Base-by-base conservation (phyloP, 2,329 filamentous ascomycete genomes). In the Aspergillus neoniger region DNA sequence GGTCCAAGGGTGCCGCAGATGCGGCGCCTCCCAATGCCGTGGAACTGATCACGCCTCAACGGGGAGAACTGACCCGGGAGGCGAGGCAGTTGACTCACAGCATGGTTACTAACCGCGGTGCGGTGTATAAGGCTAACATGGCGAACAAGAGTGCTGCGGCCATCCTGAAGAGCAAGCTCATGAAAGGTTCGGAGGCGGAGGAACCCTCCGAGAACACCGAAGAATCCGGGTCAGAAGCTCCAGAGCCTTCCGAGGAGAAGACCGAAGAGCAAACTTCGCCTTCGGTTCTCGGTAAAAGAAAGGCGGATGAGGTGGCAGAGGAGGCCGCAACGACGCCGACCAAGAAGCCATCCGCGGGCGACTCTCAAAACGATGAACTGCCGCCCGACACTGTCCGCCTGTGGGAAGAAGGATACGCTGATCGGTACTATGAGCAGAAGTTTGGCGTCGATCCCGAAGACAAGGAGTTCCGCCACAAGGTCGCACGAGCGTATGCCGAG, bases 361-460 rank as follows among this genome's bases (percentile, higher is more conserved):
- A 44, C 14, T 75, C 81, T 43, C 78, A 84, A 19, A 78, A 81
- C 12, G 87, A 89, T 57, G 88, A 88, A 43, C 84, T 85, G 17
- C 86, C 90, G 2, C 82, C 87, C 62, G 95, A 99, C 72, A 91
- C 88, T 17, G 91, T 99, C 55, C 87, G 89, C 61, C 82, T 99
- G 12, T 99, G 95, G 95, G 95, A 99, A 72, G 88, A 93, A 55
- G 95, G 95, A 7, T 99, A 99, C 74, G 88, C 90, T 54, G 94
- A 97, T 77, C 86, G 95, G 50, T 99, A 99, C 76, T 99, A 99
- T 73, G 90, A 96, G 74, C 92, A 96, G 74, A 99, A 99, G 74
- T 99, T 99, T 72, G 84, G 91, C 53, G 91, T 91, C 50, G 88
- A 91, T 60, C 88, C 91, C 2, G 85, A 89, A 56, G 91, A 99